phyloP scores from a whole-genome alignment of 805 yeast species.

The Jamesozyma hellenica region DNA sequence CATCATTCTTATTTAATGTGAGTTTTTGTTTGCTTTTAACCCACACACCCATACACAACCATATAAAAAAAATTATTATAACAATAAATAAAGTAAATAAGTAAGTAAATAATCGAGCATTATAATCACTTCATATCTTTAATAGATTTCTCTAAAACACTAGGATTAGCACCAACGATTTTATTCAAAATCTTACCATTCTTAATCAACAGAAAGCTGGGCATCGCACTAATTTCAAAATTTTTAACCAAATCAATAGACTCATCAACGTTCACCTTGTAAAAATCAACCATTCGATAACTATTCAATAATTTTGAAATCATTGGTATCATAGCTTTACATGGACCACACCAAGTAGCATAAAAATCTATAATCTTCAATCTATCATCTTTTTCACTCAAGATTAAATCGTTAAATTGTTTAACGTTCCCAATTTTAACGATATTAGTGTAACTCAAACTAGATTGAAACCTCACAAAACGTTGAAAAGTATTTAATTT shows the following conservation, averaged over 20 bases:
- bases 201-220: conserved; percentile 56
- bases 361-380: conserved; percentile 52
- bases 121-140: neutral
- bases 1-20: no score
- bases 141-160: conserved; percentile 21
- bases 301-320: conserved; percentile 34
- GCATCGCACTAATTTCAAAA: conserved; percentile 64
- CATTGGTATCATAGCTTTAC: conserved; percentile 58
- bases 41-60: no score
- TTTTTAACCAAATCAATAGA: conserved; percentile 49
- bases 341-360: conserved; percentile 76
- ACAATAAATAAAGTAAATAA: no score
- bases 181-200: conserved; percentile 48
- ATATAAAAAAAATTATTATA: no score
- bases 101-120: no score
- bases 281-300: conserved; percentile 42
- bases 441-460: conserved; percentile 17
- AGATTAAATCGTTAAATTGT: conserved; percentile 1
- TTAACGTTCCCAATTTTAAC: conserved; percentile 27
- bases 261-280: conserved; percentile 63
- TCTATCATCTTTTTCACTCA: conserved; percentile 8
- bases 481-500: no score
- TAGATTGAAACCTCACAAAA: conserved; percentile 5
- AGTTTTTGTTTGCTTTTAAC: no score
- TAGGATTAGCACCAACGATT: conserved; percentile 52